These are phyloP conservation scores for Monascus ruber DNA, from an alignment of 2,329 filamentous ascomycete genomes.

Conservation along the genomic window DNA sequence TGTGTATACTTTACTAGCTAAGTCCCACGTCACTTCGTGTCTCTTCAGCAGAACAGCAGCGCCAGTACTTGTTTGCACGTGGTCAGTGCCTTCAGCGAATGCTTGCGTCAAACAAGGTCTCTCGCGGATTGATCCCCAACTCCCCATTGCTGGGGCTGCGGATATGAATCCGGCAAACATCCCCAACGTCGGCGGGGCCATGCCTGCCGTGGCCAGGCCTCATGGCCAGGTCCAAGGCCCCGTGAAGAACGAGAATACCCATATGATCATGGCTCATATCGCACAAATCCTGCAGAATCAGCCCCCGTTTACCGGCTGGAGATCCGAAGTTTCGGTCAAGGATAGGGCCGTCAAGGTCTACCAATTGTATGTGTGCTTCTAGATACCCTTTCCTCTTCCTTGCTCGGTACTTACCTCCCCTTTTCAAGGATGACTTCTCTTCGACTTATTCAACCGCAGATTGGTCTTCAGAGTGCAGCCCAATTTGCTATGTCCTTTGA, in stretches of 20 bases:
- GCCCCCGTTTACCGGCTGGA: constrained; percentile 35
- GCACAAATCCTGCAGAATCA: constrained; percentile 29
- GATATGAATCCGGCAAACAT: constrained; percentile 34
- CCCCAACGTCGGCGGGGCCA: constrained; percentile 24
- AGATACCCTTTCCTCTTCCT: not conserved
- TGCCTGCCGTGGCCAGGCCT: constrained; percentile 23
- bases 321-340: constrained; percentile 27
- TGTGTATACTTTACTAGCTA: too few species aligned
- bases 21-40: too few species aligned
- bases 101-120: constrained; percentile 18
- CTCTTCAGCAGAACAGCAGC: too few species aligned
- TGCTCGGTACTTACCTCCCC: not conserved
- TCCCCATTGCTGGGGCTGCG: constrained; percentile 28
- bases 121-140: constrained; percentile 22
- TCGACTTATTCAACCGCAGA: constrained; percentile 33
- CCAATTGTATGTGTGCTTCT: constrained; percentile 28
- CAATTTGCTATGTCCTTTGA: constrained; percentile 35
- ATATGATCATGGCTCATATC: constrained; percentile 28
- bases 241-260: constrained; percentile 23
- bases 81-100: constrained; percentile 19
- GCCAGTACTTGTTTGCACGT: too few species aligned
- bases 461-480: constrained; percentile 26
- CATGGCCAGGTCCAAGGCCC: constrained; percentile 20
- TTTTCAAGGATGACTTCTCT: constrained; percentile 33
- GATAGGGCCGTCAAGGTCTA: constrained; percentile 32